Conservation (phyloP, 1,139 yeast species). For the Cylindricascospora bacillispora region DNA sequence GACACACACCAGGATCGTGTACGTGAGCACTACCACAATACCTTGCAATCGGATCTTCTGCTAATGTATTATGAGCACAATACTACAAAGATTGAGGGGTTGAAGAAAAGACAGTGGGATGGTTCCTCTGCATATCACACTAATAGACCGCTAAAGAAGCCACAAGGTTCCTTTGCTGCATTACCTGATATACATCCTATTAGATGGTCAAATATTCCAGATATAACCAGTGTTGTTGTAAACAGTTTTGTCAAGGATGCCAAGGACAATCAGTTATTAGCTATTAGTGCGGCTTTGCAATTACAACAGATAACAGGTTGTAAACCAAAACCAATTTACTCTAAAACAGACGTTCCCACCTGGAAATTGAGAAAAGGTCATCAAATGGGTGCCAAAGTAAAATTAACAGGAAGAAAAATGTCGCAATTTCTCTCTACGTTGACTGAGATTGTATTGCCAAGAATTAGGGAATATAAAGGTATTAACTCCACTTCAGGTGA, state of each 20-base stretch:
- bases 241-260: constrained; percentile 74
- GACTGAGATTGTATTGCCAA: constrained; percentile 85
- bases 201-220: constrained; percentile 57
- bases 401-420: constrained; percentile 70
- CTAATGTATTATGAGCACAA: constrained; percentile 67
- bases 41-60: constrained; percentile 63
- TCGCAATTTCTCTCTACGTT: constrained; percentile 75
- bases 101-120: constrained; percentile 75
- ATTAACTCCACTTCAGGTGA: constrained; percentile 71
- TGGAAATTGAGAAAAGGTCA: constrained; percentile 86
- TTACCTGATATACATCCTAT: constrained; percentile 64
- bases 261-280: constrained; percentile 56
- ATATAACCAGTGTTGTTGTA: constrained; percentile 48
- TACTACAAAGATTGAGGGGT: constrained; percentile 40
- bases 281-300: constrained; percentile 68
- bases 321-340: constrained; percentile 61
- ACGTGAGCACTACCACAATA: constrained; percentile 62
- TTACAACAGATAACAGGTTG: constrained; percentile 88
- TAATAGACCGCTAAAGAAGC: constrained; percentile 59
- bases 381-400: constrained; percentile 84
- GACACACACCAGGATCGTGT: constrained; percentile 69
- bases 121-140: constrained; percentile 81
- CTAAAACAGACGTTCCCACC: constrained; percentile 68
- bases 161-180: constrained; percentile 52
- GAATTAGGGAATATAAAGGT: constrained; percentile 81